Percentiles rank a stretch among this genome's conserved stretches.
Evolutionary conservation across 306 rosid genomes (phyloP).

Genomic region (Begonia loranthoides): DNA sequence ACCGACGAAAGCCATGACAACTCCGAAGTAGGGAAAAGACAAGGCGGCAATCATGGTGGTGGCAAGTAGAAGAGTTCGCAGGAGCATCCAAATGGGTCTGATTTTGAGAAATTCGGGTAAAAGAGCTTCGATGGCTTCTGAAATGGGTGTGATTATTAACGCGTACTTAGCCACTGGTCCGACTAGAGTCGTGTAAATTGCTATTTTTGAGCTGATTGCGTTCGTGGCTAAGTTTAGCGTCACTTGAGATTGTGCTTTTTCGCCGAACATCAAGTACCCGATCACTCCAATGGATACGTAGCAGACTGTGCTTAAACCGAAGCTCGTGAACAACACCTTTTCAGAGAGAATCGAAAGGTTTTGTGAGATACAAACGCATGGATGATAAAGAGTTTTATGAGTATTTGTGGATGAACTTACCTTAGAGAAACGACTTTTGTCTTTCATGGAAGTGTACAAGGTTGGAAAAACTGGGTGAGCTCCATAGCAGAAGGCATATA

Average conservation of each 20-base stretch:
- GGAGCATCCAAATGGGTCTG: not conserved
- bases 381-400: not conserved
- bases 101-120: not conserved
- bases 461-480: slow-evolving; percentile 8
- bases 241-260: slow-evolving; percentile 3
- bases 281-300: slow-evolving; percentile 4
- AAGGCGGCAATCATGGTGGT: slow-evolving; percentile 4
- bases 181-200: slow-evolving; percentile 8
- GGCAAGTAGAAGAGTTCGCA: not conserved
- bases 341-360: not conserved
- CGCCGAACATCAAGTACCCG: slow-evolving; percentile 12
- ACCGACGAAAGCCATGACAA: slow-evolving; percentile 5
- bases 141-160: slow-evolving; percentile 5
- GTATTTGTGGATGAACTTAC: not conserved
- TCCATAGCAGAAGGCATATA: slow-evolving; percentile 8
- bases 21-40: slow-evolving; percentile 1
- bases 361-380: not conserved
- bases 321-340: slow-evolving; percentile 4
- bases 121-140: slow-evolving; percentile 8
- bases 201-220: slow-evolving; percentile 5
- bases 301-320: slow-evolving; percentile 1
- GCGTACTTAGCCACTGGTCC: slow-evolving; percentile 10
- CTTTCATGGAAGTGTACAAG: slow-evolving; percentile 6
- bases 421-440: slow-evolving; percentile 4
- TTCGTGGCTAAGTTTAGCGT: slow-evolving; percentile 7